Percentiles rank a stretch among this genome's conserved stretches.
phyloP scores from a whole-genome alignment of 2,329 filamentous ascomycete genomes.

The Sphaerulina musiva region DNA sequence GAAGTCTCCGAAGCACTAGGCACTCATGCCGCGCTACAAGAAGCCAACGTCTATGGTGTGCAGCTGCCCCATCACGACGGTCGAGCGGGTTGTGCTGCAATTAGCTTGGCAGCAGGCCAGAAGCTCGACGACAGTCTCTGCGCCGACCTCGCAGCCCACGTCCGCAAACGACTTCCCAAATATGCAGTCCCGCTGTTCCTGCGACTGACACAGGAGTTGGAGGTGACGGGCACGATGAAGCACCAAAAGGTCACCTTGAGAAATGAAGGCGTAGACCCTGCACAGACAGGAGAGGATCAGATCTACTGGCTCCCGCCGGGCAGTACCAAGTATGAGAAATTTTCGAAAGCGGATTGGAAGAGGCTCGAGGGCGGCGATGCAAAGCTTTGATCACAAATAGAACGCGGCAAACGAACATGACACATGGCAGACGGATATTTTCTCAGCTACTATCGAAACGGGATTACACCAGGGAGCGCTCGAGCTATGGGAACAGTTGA shows the following conservation, averaged over 20 bases:
- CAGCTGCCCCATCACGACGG: conserved; percentile 74
- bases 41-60: conserved; percentile 85
- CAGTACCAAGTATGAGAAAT: conserved; percentile 56
- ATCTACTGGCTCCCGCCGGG: conserved; percentile 63
- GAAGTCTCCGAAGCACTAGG: conserved; percentile 75
- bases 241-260: conserved; percentile 72
- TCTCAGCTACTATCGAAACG: too few species aligned
- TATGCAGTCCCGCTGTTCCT: conserved; percentile 77
- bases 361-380: conserved; percentile 60
- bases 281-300: conserved; percentile 43
- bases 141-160: conserved; percentile 55
- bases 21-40: conserved; percentile 57
- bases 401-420: neutral
- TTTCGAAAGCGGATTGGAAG: conserved; percentile 62
- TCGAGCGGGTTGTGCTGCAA: conserved; percentile 71
- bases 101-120: conserved; percentile 47
- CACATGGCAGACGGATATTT: too few species aligned
- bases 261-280: conserved; percentile 66
- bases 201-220: conserved; percentile 54
- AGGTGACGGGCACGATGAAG: conserved; percentile 79
- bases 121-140: conserved; percentile 32
- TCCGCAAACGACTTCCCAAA: conserved; percentile 53
- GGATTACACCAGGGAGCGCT: too few species aligned
- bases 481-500: too few species aligned
- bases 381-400: conserved; percentile 57